These are phyloP conservation scores for Terfezia boudieri DNA, from an alignment of 495 filamentous ascomycete species.

Conservation along the genomic window DNA sequence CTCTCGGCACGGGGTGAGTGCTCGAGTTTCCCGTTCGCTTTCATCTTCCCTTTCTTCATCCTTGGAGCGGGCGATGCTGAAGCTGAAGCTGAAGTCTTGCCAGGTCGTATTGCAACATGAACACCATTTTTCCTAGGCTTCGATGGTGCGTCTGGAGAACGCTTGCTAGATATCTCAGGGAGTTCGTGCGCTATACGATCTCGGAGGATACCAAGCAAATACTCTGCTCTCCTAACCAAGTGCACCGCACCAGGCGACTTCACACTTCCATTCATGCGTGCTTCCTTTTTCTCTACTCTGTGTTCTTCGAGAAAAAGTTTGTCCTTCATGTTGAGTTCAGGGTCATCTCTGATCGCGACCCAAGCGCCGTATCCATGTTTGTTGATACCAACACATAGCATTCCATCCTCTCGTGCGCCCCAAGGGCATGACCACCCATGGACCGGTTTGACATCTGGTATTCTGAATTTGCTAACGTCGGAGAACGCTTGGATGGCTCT, in stretches of 20 bases:
- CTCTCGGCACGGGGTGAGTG: too few species aligned
- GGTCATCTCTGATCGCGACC: constrained; percentile 77
- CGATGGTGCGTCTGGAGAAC: constrained; percentile 20
- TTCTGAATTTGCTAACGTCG: constrained; percentile 47
- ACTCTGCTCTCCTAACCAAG: constrained; percentile 82
- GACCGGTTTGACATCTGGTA: constrained; percentile 78
- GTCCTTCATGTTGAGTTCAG: constrained; percentile 62
- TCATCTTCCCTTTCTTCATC: constrained; percentile 22
- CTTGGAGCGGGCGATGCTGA: constrained; percentile 37
- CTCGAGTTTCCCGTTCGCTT: neutral
- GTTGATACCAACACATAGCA: constrained; percentile 84
- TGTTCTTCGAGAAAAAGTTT: constrained; percentile 97
- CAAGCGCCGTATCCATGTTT: constrained; percentile 88
- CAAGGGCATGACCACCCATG: constrained; percentile 57
- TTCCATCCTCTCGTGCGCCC: constrained; percentile 84
- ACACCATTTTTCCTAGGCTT: constrained; percentile 13
- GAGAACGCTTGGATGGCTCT: constrained; percentile 44
- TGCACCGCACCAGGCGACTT: constrained; percentile 93
- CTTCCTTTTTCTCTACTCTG: constrained; percentile 89
- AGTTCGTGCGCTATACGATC: neutral
- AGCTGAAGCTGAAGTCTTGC: constrained; percentile 27
- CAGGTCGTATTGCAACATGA: constrained; percentile 10
- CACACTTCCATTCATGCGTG: constrained; percentile 41
- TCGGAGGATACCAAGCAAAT: constrained; percentile 62
- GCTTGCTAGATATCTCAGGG: neutral